Evolutionary conservation across 2,329 filamentous ascomycete genomes (phyloP).

Genomic region (Teratosphaeria pseudoeucalypti): DNA sequence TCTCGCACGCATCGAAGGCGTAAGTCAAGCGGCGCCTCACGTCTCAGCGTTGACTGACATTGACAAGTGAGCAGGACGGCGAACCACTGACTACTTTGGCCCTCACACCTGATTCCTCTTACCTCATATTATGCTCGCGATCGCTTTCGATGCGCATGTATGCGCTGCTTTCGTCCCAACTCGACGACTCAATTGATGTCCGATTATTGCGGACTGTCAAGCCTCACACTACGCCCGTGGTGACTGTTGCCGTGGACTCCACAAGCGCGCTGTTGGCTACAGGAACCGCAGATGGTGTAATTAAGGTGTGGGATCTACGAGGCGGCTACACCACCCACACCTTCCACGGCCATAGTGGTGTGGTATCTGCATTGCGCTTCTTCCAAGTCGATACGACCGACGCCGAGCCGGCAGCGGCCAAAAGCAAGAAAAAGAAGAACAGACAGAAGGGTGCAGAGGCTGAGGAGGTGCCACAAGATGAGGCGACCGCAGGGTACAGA

Average conservation of each 20-base stretch:
- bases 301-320: conserved; percentile 93
- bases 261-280: conserved; percentile 87
- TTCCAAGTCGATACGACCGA: conserved; percentile 49
- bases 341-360: conserved; percentile 82
- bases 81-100: conserved; percentile 64
- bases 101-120: conserved; percentile 82
- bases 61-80: conserved; percentile 38
- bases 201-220: conserved; percentile 72
- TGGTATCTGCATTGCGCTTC: conserved; percentile 84
- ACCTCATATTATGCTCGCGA: conserved; percentile 83
- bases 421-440: conserved; percentile 37
- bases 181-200: conserved; percentile 49
- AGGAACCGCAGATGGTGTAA: conserved; percentile 81
- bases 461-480: conserved; percentile 39
- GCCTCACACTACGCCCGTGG: conserved; percentile 80
- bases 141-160: conserved; percentile 96
- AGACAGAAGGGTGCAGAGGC: conserved; percentile 36
- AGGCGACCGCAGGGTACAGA: conserved; percentile 54
- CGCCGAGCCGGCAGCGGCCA: conserved; percentile 14
- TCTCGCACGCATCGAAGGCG: conserved; percentile 77
- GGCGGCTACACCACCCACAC: conserved; percentile 90
- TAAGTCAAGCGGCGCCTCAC: conserved; percentile 35
- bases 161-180: conserved; percentile 51
- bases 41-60: conserved; percentile 24
- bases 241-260: conserved; percentile 72